Evolutionary conservation across 495 filamentous ascomycete genomes (phyloP), one percentile per base, ranked within the genome.

Genomic region (Aspergillus carlsbadensis): DNA sequence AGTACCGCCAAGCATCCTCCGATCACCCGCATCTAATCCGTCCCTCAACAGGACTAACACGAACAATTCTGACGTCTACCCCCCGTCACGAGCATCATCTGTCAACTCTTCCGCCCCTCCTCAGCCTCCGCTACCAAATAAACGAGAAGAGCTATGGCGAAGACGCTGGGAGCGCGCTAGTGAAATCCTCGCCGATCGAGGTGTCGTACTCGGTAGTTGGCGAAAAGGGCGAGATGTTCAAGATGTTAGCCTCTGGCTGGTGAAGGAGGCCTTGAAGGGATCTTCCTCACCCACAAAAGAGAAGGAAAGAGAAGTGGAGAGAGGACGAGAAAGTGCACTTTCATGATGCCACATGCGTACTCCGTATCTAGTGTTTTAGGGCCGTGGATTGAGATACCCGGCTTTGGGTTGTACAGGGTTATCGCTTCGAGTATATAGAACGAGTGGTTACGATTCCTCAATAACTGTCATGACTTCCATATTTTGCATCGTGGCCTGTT

Each of bases 111-210:
- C 47, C 17, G 20, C 40, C 5, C 33, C 39, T 18, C 66, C 66
- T 8, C 57, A 66, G 5, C 56, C 65, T 2, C 70, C 70, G 1
- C 57, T 71, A 6, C 72, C 72, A 1, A 93, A 85, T 60, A 95
- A 92, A 65, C 90, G 91, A 33, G 81, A 96, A 52, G 87, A 91
- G 44, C 65, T 95, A 20, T 99, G 95, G 95, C 73, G 79, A 51
- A 81, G 87, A 53, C 75, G 95, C 46, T 89, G 92, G 84, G 84
- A 82, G 57, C 74, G 84, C 7, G 94, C 95, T 1, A 84, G 87
- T 52, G 80, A 86, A 29, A 72, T 86, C 7, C 78, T 98, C 8
- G 83, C 83, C 5, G 66, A 78, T 0, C 74, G 82, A 47, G 89
- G 88, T 2, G 90, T 98, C 0, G 70, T 84, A 57, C 70, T 99